A percentile compares a stretch with the other conserved stretches of the same genome.
phyloP scores from a whole-genome alignment of 225 moss, liverwort and hornwort species.

The Polytrichum commune region DNA sequence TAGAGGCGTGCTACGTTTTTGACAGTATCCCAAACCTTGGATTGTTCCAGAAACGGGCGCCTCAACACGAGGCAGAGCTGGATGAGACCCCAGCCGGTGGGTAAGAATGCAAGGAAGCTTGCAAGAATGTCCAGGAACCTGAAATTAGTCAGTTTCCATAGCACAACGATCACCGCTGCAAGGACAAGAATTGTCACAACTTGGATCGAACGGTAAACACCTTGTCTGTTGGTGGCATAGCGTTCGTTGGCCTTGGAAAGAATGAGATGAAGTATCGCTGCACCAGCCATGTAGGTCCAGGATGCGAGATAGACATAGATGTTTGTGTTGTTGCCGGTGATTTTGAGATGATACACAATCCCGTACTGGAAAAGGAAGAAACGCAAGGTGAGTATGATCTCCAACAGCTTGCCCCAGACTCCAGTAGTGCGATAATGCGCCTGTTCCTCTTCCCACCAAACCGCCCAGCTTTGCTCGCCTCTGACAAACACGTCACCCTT shows the following conservation, averaged over 20 bases:
- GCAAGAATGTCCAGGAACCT: slow-evolving; percentile 64
- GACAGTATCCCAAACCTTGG: slow-evolving; percentile 73
- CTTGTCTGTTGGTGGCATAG: slow-evolving; percentile 69
- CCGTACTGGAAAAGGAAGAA: slow-evolving; percentile 98
- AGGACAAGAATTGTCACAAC: slow-evolving; percentile 44
- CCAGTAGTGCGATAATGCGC: slow-evolving; percentile 77
- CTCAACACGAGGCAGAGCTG: slow-evolving; percentile 73
- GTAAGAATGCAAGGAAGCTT: slow-evolving; percentile 83
- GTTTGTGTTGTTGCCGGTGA: slow-evolving; percentile 63
- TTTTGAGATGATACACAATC: slow-evolving; percentile 84
- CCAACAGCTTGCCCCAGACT: slow-evolving; percentile 79
- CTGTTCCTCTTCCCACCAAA: slow-evolving; percentile 98
- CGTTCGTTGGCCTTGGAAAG: slow-evolving; percentile 48
- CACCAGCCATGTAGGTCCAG: slow-evolving; percentile 76
- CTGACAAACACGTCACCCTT: slow-evolving; percentile 79
- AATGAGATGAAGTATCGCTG: slow-evolving; percentile 59
- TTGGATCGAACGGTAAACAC: slow-evolving; percentile 71
- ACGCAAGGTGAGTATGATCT: slow-evolving; percentile 71
- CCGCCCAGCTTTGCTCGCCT: slow-evolving; percentile 67
- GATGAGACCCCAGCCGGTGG: slow-evolving; percentile 86
- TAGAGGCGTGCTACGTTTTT: slow-evolving; percentile 79
- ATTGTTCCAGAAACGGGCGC: slow-evolving; percentile 79
- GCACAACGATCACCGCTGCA: slow-evolving; percentile 33
- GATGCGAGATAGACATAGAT: slow-evolving; percentile 84
- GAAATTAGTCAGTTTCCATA: slow-evolving; percentile 57